These are phyloP conservation scores for Inonotus obliquus DNA, from an alignment of 1,284 basidiomycete genomes.

Conservation along the genomic window DNA sequence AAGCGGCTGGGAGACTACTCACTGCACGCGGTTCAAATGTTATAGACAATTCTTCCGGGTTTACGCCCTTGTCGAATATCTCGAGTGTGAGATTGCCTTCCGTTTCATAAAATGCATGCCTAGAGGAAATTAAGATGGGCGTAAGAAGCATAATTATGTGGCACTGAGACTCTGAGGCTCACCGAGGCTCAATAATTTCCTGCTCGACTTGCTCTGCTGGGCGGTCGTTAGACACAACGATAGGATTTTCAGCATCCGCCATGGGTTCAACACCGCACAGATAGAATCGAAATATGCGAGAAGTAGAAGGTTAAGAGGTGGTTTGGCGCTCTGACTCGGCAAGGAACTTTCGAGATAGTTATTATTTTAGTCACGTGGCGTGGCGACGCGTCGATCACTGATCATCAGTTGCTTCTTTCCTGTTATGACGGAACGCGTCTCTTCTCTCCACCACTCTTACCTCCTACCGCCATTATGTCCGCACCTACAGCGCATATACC, in stretches of 20 bases:
- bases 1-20: constrained; percentile 20
- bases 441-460: constrained; percentile 19
- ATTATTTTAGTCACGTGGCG: not conserved
- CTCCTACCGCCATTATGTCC: constrained; percentile 15
- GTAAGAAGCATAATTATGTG: not conserved
- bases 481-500: constrained; percentile 30
- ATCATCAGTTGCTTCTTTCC: not conserved
- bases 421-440: not conserved
- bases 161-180: not conserved
- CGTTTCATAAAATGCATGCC: constrained; percentile 88
- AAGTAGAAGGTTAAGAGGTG: not conserved
- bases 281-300: not conserved
- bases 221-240: not conserved
- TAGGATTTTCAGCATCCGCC: constrained; percentile 1
- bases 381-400: constrained; percentile 6
- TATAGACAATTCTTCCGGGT: constrained; percentile 59
- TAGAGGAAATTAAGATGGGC: constrained; percentile 26
- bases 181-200: constrained; percentile 5
- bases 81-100: constrained; percentile 71
- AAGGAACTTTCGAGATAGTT: constrained; percentile 16
- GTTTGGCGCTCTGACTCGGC: not conserved
- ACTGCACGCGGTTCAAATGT: constrained; percentile 64
- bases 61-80: constrained; percentile 75
- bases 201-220: not conserved
- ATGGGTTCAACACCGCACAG: not conserved